Base-by-base conservation (phyloP, 2,329 filamentous ascomycete species). In the Cordyceps pruinosa region DNA sequence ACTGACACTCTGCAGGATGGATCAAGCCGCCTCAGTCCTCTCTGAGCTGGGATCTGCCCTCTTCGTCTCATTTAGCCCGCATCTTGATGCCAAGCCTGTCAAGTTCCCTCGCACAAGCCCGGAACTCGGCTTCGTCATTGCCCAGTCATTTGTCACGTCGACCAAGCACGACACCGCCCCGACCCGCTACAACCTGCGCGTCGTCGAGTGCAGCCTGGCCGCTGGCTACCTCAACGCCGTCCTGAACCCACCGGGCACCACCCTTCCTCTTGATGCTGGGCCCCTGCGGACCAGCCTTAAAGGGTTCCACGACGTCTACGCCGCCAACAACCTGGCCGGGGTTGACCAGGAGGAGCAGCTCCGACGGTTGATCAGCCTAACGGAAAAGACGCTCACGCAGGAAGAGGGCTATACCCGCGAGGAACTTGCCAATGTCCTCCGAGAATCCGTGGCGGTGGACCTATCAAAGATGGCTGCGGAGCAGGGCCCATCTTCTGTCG, bases 111-210 rank as follows among this genome's bases (percentile, higher is more conserved):
- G 84, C 57, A 89, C 91, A 5, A 79, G 84, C 46, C 89, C 91
- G 2, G 90, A 95, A 64, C 81, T 97, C 56, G 90, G 86, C 63
- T 97, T 99, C 72, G 80, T 99, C 62, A 91, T 97, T 63, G 93
- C 92, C 8, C 94, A 99, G 70, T 95, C 89, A 59, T 96, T 96
- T 70, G 88, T 99, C 60, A 87, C 88, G 17, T 89, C 93, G 5
- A 92, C 97, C 77, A 99, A 99, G 75, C 89, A 94, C 68, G 88
- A 93, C 60, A 96, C 93, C 1, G 94, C 88, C 0, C 93, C 93
- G 0, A 86, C 95, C 61, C 90, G 93, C 78, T 99, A 97, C 78
- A 99, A 99, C 72, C 82, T 99, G 25, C 88, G 94, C 28, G 94
- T 99, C 1, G 94, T 97, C 37, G 94, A 99, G 74, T 95, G 90